Base-by-base conservation (phyloP, 148 eudicot species). In the Nyssa sinensis region DNA sequence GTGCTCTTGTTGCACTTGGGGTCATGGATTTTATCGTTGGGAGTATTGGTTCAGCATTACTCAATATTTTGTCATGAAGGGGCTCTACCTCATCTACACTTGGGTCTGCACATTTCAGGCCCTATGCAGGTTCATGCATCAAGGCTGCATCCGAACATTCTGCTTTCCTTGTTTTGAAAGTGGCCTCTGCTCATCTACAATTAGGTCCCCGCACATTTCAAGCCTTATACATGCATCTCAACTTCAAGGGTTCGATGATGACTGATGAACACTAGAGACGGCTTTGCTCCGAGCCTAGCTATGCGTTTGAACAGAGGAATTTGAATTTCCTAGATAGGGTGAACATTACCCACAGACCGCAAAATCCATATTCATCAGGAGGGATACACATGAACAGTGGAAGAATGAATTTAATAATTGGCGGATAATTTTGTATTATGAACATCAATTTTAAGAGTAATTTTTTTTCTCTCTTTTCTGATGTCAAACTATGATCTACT, bases 71-170 rank as follows among this genome's bases (percentile, higher is more conserved):
- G 19, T 51, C 72, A 16, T 58, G 41, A 41, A 33, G 37, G 21
- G 47, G 41, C 64, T 75, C 63, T 19, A 71, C 60, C 44, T 68
- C 79, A 44, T 62, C 74, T 58, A 30, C 35, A 16, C n/a, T 28
- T 23, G 60, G 75, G 61, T 65, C 49, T 11, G 67, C 75, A 28
- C 63, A 31, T 41, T 64, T 32, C 49, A 29, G 64, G 59, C 74
- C 76, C 32, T 57, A 35, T 24, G 27, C 25, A 2, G 30, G 67
- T 31, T 51, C 69, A 4, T 51, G 53, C 63, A 30, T 24, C 24
- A 67, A 44, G 51, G 74, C 72, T 35, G 7, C 31, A 37, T 44
- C 75, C 7, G 35, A 16, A 72, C 53, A 51, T 58, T 27, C 65
- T 21, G 30, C 65, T 3, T 25, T 1, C n/a, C 10, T 0, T 5